Evolutionary conservation across 139 green algal genomes (phyloP).

Genomic region (Tetratostichococcus sp.): DNA sequence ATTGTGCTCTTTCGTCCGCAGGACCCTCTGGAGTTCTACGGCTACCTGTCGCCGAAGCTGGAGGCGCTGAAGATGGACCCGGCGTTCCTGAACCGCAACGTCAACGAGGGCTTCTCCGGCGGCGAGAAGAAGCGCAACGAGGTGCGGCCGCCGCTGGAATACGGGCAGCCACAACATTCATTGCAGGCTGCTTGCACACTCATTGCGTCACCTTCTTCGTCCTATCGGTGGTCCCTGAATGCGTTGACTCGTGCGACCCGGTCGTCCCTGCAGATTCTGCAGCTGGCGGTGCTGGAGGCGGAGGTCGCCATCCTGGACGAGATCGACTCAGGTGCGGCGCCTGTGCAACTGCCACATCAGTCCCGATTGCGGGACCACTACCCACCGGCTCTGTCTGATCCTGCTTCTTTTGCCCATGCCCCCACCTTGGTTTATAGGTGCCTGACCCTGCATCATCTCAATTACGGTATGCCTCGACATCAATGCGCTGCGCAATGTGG

Average conservation of each 20-base stretch:
- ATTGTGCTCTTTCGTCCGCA: no score
- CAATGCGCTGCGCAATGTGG: constrained; percentile 84
- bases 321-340: constrained; percentile 72
- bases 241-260: no score
- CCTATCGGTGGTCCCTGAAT: no score
- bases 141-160: neutral
- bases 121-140: constrained; percentile 99
- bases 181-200: neutral
- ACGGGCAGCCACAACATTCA: neutral
- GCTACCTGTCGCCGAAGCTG: constrained; percentile 90
- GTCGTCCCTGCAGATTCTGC: constrained; percentile 70
- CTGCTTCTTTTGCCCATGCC: no score
- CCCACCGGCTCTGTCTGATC: no score
- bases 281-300: constrained; percentile 90
- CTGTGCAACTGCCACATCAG: neutral
- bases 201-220: no score
- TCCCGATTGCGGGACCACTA: no score
- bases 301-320: constrained; percentile 82
- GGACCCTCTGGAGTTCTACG: constrained; percentile 98
- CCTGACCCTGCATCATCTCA: neutral
- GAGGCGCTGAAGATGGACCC: constrained; percentile 95
- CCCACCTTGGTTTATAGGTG: neutral
- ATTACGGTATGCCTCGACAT: constrained; percentile 83
- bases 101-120: constrained; percentile 98
- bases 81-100: constrained; percentile 94